These are phyloP conservation scores for Hyphodiscus sp. DNA, from an alignment of 2,329 filamentous ascomycete genomes.

Conservation along the genomic window DNA sequence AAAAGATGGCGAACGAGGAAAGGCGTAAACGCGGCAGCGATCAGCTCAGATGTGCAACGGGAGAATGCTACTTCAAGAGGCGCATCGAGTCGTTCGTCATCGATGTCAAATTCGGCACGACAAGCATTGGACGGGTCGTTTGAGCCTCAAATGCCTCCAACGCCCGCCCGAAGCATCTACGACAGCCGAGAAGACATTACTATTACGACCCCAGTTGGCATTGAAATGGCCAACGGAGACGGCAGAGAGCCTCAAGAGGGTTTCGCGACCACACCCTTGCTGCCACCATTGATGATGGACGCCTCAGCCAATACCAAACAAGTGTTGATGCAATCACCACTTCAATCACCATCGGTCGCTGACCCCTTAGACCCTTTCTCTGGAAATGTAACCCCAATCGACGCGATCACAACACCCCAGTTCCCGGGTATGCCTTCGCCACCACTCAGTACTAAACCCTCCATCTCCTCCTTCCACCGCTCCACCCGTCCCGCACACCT, in stretches of 20 bases:
- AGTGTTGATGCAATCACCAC: conserved; percentile 64
- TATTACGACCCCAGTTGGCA: conserved; percentile 41
- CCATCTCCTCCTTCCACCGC: conserved; percentile 65
- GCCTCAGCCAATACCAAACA: conserved; percentile 38
- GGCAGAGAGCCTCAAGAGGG: conserved; percentile 48
- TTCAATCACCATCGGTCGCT: conserved; percentile 77
- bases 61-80: conserved; percentile 43
- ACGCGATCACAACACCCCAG: conserved; percentile 36
- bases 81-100: conserved; percentile 72
- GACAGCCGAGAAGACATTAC: conserved; percentile 46
- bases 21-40: conserved; percentile 26
- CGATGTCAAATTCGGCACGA: conserved; percentile 57
- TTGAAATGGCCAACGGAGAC: conserved; percentile 44
- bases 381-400: conserved; percentile 38
- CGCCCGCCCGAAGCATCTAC: conserved; percentile 57
- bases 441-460: conserved; percentile 70
- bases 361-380: conserved; percentile 37
- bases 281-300: conserved; percentile 70
- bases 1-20: conserved; percentile 48
- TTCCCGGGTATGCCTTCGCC: conserved; percentile 54
- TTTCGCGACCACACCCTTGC: conserved; percentile 72
- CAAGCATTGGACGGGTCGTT: conserved; percentile 36
- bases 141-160: conserved; percentile 51
- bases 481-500: conserved; percentile 37
- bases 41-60: conserved; percentile 18